Conservation (phyloP, 805 yeast species). For the Candida yuanshanica region DNA sequence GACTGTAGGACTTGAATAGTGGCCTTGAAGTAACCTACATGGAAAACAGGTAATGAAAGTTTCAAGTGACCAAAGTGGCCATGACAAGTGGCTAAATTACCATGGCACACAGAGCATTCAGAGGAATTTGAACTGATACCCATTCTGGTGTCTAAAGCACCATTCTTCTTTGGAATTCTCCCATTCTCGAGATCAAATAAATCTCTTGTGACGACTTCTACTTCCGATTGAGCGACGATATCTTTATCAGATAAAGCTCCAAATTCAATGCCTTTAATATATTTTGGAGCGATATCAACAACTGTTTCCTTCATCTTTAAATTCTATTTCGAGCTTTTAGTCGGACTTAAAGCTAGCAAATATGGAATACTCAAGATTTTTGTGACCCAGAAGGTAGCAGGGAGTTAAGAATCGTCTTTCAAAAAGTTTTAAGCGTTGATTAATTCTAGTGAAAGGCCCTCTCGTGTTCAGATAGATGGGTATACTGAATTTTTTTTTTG, state of each 20-base stretch:
- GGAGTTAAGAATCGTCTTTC: neutral
- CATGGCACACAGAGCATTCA: constrained; percentile 89
- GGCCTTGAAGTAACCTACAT: constrained; percentile 93
- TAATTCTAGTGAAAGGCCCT: neutral
- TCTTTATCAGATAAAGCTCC: constrained; percentile 91
- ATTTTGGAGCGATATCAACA: constrained; percentile 78
- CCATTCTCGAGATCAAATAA: constrained; percentile 88
- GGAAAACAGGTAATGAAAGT: constrained; percentile 93
- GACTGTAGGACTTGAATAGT: constrained; percentile 84
- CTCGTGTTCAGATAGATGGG: neutral
- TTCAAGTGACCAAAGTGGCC: constrained; percentile 97
- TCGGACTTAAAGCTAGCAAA: neutral
- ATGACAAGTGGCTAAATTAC: constrained; percentile 88
- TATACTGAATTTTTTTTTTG: neutral
- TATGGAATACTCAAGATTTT: constrained; percentile 12
- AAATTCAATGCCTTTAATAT: constrained; percentile 85
- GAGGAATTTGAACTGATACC: constrained; percentile 86
- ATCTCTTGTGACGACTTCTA: constrained; percentile 87
- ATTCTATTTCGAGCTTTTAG: neutral
- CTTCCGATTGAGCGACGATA: constrained; percentile 89
- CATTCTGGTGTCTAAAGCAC: constrained; percentile 91
- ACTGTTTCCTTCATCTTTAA: constrained; percentile 34
- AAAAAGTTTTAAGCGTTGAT: neutral
- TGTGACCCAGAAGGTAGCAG: constrained; percentile 22
- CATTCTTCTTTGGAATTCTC: constrained; percentile 71